A percentile compares a stretch with the other conserved stretches of the same genome.
Evolutionary conservation across 2,329 filamentous ascomycete species (phyloP).

Genomic region (Daldinia eschscholtzii): DNA sequence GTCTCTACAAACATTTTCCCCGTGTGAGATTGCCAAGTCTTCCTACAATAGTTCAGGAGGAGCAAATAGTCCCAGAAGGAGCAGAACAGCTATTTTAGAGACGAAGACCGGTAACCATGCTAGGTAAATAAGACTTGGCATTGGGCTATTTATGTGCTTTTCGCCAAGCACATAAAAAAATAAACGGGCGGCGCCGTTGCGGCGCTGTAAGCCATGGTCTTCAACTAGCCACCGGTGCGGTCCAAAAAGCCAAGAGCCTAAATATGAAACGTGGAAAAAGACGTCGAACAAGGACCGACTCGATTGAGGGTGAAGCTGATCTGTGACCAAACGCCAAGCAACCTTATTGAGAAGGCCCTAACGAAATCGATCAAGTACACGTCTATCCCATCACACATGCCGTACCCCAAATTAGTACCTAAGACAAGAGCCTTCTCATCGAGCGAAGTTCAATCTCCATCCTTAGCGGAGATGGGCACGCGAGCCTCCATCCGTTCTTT

Average conservation of each 20-base stretch:
- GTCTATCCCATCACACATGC: conserved; percentile 22
- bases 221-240: conserved; percentile 24
- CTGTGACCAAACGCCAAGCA: conserved; percentile 34
- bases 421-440: conserved; percentile 3
- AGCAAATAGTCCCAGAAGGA: conserved; percentile 3
- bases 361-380: conserved; percentile 24
- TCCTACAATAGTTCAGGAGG: conserved; percentile 7
- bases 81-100: conserved; percentile 9
- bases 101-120: conserved; percentile 19
- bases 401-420: conserved; percentile 1
- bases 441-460: conserved; percentile 15
- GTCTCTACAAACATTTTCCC: neutral
- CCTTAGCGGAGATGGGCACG: conserved; percentile 18
- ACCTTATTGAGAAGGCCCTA: conserved; percentile 30
- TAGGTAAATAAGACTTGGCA: conserved; percentile 20
- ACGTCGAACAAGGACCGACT: conserved; percentile 30
- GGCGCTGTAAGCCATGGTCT: conserved; percentile 17
- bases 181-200: conserved; percentile 14
- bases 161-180: conserved; percentile 17
- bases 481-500: conserved; percentile 17
- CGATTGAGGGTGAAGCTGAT: conserved; percentile 27
- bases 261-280: conserved; percentile 37
- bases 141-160: conserved; percentile 16
- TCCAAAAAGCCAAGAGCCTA: conserved; percentile 20
- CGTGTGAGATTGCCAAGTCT: conserved; percentile 12